Conservation (phyloP, 2,329 filamentous ascomycete genomes). For the Trichoderma pleuroti region DNA sequence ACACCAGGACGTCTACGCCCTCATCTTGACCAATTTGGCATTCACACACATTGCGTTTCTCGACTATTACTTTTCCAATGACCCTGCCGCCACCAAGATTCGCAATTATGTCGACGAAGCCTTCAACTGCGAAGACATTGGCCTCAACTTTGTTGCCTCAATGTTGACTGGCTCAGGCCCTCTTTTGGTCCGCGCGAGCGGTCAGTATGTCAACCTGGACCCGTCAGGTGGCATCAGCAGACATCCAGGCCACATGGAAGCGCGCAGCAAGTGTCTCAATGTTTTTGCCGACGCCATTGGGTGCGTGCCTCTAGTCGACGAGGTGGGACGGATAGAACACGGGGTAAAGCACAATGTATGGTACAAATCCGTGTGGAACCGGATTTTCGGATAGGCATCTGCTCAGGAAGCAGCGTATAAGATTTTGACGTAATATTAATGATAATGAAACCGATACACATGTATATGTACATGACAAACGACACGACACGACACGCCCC, state of each 20-base stretch:
- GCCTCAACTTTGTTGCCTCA: constrained; percentile 37
- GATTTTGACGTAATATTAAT: constrained; percentile 11
- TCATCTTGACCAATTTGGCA: constrained; percentile 38
- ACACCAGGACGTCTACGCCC: constrained; percentile 32
- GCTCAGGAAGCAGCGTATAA: neutral
- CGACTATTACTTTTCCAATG: constrained; percentile 38
- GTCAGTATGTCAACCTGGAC: constrained; percentile 32
- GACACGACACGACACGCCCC: too few relatives aligned
- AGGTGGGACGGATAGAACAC: constrained; percentile 32
- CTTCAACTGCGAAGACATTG: constrained; percentile 42
- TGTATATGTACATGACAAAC: constrained; percentile 7
- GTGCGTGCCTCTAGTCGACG: constrained; percentile 35
- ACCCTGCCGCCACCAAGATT: constrained; percentile 30
- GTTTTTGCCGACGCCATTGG: constrained; percentile 33
- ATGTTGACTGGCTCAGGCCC: constrained; percentile 35
- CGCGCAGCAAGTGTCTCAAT: constrained; percentile 37
- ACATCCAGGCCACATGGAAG: constrained; percentile 32
- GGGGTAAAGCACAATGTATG: constrained; percentile 27
- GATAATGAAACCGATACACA: constrained; percentile 10
- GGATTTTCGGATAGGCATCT: constrained; percentile 14
- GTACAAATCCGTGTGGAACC: constrained; percentile 21
- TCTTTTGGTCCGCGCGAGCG: constrained; percentile 33
- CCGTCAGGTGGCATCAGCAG: constrained; percentile 34
- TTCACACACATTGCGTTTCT: constrained; percentile 38
- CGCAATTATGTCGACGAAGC: constrained; percentile 36